Evolutionary conservation across 163 green algal species (phyloP).

Genomic region (Botryococcus braunii): DNA sequence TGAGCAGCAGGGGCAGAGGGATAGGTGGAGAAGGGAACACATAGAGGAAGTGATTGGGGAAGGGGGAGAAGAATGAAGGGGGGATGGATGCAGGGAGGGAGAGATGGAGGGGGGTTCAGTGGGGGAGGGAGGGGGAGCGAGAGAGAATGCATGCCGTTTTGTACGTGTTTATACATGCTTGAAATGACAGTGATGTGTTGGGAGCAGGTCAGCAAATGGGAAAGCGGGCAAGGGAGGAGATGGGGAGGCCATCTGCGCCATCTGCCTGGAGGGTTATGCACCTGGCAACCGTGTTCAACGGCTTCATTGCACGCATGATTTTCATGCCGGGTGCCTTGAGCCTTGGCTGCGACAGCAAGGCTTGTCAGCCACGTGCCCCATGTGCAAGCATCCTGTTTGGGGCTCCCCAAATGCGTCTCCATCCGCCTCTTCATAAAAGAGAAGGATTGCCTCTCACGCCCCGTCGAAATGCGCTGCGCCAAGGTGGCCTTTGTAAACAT

Average conservation of each 20-base stretch:
- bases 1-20: too few relatives aligned
- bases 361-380: slow-evolving; percentile 18
- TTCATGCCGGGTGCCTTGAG: slow-evolving; percentile 24
- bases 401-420: too few relatives aligned
- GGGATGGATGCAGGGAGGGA: too few relatives aligned
- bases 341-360: slow-evolving; percentile 37
- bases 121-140: too few relatives aligned
- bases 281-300: slow-evolving; percentile 12
- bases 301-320: slow-evolving; percentile 31
- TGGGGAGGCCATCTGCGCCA: slow-evolving; percentile 6
- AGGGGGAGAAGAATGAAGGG: too few relatives aligned
- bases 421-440: too few relatives aligned
- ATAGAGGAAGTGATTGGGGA: too few relatives aligned
- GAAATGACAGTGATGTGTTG: neutral
- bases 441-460: too few relatives aligned
- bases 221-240: neutral
- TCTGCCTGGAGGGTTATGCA: slow-evolving; percentile 14
- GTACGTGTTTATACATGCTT: neutral
- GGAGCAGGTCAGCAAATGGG: neutral
- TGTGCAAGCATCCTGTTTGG: slow-evolving; percentile 36
- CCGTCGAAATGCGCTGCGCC: too few relatives aligned
- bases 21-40: too few relatives aligned
- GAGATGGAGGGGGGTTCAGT: too few relatives aligned
- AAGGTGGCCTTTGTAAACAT: too few relatives aligned
- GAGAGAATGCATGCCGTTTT: neutral